Conservation (phyloP, 2,329 filamentous ascomycete species). For the Xylariaceae sp. region DNA sequence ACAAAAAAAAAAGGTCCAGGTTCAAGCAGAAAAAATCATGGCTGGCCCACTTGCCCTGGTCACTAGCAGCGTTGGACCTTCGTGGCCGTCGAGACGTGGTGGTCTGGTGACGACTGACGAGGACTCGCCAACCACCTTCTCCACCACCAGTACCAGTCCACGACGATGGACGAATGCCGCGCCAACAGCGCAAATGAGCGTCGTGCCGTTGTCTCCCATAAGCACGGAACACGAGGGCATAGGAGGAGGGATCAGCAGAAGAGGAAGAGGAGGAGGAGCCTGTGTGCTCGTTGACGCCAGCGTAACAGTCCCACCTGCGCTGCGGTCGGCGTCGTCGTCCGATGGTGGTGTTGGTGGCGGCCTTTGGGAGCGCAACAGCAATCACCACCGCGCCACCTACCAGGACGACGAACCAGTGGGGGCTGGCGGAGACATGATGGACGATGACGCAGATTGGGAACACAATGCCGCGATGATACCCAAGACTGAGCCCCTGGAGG, state of each 20-base stretch:
- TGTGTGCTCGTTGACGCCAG: constrained; percentile 32
- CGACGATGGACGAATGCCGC: constrained; percentile 32
- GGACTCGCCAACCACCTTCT: constrained; percentile 32
- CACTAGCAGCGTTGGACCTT: constrained; percentile 39
- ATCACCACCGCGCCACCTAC: constrained; percentile 31
- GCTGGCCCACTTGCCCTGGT: constrained; percentile 40
- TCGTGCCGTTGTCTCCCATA: constrained; percentile 49
- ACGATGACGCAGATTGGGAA: constrained; percentile 45
- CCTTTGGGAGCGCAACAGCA: too few relatives aligned
- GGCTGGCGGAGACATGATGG: constrained; percentile 24
- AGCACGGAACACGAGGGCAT: constrained; percentile 44
- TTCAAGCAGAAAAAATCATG: constrained; percentile 35
- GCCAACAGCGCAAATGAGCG: constrained; percentile 34
- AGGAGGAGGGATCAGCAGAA: too few relatives aligned
- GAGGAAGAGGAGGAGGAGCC: constrained; percentile 16
- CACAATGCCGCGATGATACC: constrained; percentile 44
- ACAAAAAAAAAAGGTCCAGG: too few relatives aligned
- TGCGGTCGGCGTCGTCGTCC: constrained; percentile 43
- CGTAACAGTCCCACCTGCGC: constrained; percentile 39
- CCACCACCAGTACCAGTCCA: constrained; percentile 28
- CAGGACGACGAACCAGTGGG: constrained; percentile 33
- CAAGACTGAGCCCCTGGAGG: constrained; percentile 54
- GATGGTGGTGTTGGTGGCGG: constrained; percentile 39
- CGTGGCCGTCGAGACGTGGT: constrained; percentile 44
- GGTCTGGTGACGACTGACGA: constrained; percentile 42